Evolutionary conservation across 495 filamentous ascomycete species (phyloP).

Genomic region (Sporormia fimetaria): DNA sequence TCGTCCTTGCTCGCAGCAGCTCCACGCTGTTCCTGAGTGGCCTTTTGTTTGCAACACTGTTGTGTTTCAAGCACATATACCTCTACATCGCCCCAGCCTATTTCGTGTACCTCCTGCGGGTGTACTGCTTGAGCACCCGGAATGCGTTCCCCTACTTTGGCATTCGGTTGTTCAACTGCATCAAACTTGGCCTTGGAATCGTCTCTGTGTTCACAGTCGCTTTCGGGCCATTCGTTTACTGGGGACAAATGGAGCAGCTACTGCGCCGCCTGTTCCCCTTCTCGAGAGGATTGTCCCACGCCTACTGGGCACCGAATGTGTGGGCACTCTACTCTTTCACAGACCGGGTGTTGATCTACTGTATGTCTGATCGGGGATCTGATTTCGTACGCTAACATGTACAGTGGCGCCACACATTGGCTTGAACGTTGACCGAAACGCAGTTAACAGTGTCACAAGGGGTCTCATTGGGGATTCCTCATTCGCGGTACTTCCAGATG

Average conservation of each 20-base stretch:
- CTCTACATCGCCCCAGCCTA: constrained; percentile 94
- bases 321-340: constrained; percentile 95
- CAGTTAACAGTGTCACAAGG: constrained; percentile 77
- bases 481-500: constrained; percentile 83
- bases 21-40: constrained; percentile 69
- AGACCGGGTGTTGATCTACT: constrained; percentile 68
- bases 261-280: constrained; percentile 84
- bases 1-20: constrained; percentile 67
- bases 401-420: constrained; percentile 66
- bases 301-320: constrained; percentile 95
- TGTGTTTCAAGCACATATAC: constrained; percentile 97
- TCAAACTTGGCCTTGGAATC: constrained; percentile 72
- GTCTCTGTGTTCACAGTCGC: constrained; percentile 63
- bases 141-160: constrained; percentile 57
- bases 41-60: constrained; percentile 65
- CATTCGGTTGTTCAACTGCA: constrained; percentile 60
- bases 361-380: constrained; percentile 39
- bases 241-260: constrained; percentile 80
- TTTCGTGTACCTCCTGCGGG: constrained; percentile 80
- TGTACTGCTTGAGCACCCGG: constrained; percentile 73
- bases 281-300: constrained; percentile 84
- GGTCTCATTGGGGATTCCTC: constrained; percentile 91
- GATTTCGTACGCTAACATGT: not conserved
- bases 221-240: constrained; percentile 80
- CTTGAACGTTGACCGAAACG: constrained; percentile 56